A percentile compares a stretch with the other conserved stretches of the same genome.
These are phyloP conservation scores for Coniochaeta pulveracea DNA, from an alignment of 2,329 filamentous ascomycete species.

Conservation along the genomic window DNA sequence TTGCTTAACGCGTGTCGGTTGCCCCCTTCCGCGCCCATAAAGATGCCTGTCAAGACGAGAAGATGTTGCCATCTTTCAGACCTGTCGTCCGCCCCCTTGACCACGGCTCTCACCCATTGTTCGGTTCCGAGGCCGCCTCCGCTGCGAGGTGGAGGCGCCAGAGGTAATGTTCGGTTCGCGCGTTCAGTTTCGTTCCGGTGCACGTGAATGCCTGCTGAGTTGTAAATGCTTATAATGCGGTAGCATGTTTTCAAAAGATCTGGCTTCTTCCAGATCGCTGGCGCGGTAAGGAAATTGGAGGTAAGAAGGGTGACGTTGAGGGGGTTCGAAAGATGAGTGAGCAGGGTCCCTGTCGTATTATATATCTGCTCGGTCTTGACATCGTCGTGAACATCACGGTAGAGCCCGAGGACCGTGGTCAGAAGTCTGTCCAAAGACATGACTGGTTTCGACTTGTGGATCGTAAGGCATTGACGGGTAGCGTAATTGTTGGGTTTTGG, in stretches of 20 bases:
- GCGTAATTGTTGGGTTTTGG: not conserved
- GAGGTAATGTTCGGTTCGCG: constrained; percentile 29
- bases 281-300: constrained; percentile 59
- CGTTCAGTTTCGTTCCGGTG: constrained; percentile 36
- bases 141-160: constrained; percentile 12
- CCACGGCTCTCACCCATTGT: constrained; percentile 44
- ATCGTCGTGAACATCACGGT: constrained; percentile 40
- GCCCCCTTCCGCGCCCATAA: constrained; percentile 63
- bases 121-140: constrained; percentile 35
- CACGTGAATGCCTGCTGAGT: constrained; percentile 49
- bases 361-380: constrained; percentile 44
- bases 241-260: constrained; percentile 47
- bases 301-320: constrained; percentile 64
- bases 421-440: constrained; percentile 61
- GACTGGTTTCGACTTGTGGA: no score
- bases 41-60: constrained; percentile 65
- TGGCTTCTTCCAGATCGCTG: constrained; percentile 54
- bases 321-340: constrained; percentile 61
- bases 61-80: constrained; percentile 71
- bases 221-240: constrained; percentile 60
- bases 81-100: constrained; percentile 44
- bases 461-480: no score
- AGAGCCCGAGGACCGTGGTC: constrained; percentile 51
- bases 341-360: constrained; percentile 54
- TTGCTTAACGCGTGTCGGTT: constrained; percentile 52